A percentile compares a stretch with the other conserved stretches of the same genome.
Evolutionary conservation across 352 stramenopile species (phyloP).

Genomic region (Pythium phragmitis): DNA sequence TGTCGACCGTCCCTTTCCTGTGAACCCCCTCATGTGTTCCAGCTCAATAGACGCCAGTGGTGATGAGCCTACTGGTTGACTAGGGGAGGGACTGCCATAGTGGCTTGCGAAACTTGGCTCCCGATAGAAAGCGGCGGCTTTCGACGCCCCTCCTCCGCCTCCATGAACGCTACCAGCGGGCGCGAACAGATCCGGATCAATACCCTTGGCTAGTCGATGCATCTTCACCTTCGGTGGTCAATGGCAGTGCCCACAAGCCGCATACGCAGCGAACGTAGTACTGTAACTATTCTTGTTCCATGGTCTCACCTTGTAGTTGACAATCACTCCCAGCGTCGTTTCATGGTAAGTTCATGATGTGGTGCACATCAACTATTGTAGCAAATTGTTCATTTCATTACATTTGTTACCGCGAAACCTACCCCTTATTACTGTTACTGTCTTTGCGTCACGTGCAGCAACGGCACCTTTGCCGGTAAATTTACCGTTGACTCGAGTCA

Average conservation of each 20-base stretch:
- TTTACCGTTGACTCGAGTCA: background rate
- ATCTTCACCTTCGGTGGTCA: background rate
- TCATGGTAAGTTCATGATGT: constrained; percentile 5
- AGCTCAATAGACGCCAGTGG: constrained; percentile 42
- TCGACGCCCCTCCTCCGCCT: constrained; percentile 17
- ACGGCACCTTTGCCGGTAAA: background rate
- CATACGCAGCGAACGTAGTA: background rate
- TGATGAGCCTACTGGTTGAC: constrained; percentile 11
- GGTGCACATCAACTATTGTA: constrained; percentile 2
- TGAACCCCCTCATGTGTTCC: constrained; percentile 55
- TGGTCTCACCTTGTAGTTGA: constrained; percentile 7
- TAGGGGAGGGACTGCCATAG: constrained; percentile 8
- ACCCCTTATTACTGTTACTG: constrained; percentile 5
- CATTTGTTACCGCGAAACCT: background rate
- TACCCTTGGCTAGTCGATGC: constrained; percentile 14
- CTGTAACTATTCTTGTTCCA: constrained; percentile 9
- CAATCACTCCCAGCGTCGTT: constrained; percentile 24
- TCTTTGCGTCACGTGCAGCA: background rate
- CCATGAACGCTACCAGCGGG: constrained; percentile 18
- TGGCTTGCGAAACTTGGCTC: constrained; percentile 17
- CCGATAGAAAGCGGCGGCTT: constrained; percentile 21
- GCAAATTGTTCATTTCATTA: background rate
- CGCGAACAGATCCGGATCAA: constrained; percentile 48
- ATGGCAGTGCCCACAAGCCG: background rate
- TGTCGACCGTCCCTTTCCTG: constrained; percentile 33